Conservation (phyloP, 345 rosid genomes). For the Camelina hispida region DNA sequence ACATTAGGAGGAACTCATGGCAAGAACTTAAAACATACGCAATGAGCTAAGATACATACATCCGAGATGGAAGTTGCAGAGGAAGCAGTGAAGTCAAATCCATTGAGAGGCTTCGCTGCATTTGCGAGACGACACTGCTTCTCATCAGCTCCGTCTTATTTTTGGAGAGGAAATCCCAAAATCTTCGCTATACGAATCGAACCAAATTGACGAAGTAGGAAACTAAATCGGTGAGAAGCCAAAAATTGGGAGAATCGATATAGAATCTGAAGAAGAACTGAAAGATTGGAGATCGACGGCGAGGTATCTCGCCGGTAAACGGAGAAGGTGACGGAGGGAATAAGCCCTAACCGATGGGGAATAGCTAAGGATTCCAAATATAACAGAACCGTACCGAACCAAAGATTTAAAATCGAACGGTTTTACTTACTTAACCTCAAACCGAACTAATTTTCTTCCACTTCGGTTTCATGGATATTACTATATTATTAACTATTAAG, state of each 20-base stretch:
- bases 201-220: background rate
- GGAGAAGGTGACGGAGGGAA: background rate
- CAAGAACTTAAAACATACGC: background rate
- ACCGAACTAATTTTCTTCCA: background rate
- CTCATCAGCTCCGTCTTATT: conserved; percentile 29
- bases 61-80: conserved; percentile 61
- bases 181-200: too few species aligned
- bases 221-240: background rate
- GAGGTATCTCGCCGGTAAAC: background rate
- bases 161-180: background rate
- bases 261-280: background rate
- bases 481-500: too few species aligned
- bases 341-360: conserved; percentile 1
- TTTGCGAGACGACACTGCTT: conserved; percentile 23
- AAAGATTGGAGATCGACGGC: background rate
- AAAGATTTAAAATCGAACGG: background rate
- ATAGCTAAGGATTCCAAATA: background rate
- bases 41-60: conserved; percentile 40
- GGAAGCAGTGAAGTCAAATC: conserved; percentile 52
- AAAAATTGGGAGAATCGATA: background rate
- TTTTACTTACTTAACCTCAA: background rate
- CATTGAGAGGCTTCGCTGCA: conserved; percentile 49
- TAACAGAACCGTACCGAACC: conserved; percentile 16
- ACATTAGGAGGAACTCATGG: background rate
- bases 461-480: background rate